phyloP scores from a whole-genome alignment of 768 basidiomycete species.

The Suillus luteus region DNA sequence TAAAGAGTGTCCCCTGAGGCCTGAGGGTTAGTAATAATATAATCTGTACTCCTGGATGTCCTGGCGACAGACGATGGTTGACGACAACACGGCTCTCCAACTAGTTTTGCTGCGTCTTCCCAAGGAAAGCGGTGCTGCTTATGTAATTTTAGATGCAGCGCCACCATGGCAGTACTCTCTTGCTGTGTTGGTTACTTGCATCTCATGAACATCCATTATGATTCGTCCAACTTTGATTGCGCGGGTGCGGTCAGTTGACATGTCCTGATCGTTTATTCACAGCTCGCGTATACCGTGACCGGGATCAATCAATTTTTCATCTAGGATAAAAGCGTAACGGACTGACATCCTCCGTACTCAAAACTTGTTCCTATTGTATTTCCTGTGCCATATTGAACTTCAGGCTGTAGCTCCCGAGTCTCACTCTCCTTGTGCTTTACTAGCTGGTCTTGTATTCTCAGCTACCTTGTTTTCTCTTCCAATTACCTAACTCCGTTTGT shows the following conservation, averaged over 20 bases:
- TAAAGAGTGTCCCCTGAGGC: background rate
- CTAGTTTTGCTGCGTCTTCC: background rate
- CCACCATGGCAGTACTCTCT: slow-evolving; percentile 1
- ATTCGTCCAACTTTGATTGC: slow-evolving; percentile 5
- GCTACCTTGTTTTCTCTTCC: slow-evolving; percentile 5
- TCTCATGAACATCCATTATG: background rate
- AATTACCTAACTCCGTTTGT: background rate
- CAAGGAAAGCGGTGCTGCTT: background rate
- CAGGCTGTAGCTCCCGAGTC: background rate
- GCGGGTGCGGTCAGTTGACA: background rate
- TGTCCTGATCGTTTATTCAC: background rate
- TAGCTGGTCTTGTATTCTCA: slow-evolving; percentile 2
- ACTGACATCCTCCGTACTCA: background rate
- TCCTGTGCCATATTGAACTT: slow-evolving; percentile 1
- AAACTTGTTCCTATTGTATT: background rate
- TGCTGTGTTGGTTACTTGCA: slow-evolving; percentile 5
- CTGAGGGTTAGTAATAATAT: background rate
- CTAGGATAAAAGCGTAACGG: slow-evolving; percentile 4
- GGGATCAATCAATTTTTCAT: slow-evolving; percentile 2
- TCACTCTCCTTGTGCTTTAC: background rate
- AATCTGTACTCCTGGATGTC: background rate
- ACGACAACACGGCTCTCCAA: background rate
- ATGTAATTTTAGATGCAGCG: background rate
- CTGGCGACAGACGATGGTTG: slow-evolving; percentile 3
- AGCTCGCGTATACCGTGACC: background rate